Conservation (phyloP, 352 stramenopile species). For the Pythium dissimile region DNA sequence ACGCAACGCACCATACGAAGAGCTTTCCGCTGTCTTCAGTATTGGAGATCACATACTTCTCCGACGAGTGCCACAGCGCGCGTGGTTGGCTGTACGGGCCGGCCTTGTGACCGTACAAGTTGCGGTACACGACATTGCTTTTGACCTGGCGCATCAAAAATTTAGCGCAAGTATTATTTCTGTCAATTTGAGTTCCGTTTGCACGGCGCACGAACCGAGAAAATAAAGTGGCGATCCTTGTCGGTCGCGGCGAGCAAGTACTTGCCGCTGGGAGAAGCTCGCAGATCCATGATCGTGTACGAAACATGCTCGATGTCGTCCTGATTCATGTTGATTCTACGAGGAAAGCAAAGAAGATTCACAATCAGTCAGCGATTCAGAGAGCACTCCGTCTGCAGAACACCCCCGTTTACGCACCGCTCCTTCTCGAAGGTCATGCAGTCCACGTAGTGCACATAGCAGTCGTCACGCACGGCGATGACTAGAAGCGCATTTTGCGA, state of each 20-base stretch:
- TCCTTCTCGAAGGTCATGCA: conserved; percentile 78
- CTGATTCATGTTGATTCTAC: conserved; percentile 83
- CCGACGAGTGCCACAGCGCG: conserved; percentile 68
- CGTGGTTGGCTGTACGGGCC: conserved; percentile 78
- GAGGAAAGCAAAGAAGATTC: not conserved
- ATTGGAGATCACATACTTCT: conserved; percentile 85
- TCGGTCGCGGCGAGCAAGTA: conserved; percentile 81
- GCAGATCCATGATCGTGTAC: conserved; percentile 86
- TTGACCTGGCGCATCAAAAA: conserved; percentile 36
- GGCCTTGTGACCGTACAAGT: conserved; percentile 82
- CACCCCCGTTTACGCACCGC: conserved; percentile 28
- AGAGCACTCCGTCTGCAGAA: not conserved
- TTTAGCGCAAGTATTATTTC: not conserved
- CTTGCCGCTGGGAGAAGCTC: conserved; percentile 62
- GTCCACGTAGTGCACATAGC: conserved; percentile 83
- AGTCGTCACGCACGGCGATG: conserved; percentile 74
- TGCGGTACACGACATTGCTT: conserved; percentile 60
- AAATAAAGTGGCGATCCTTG: conserved; percentile 79
- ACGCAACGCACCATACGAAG: conserved; percentile 75
- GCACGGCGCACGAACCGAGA: conserved; percentile 33
- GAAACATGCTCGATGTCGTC: conserved; percentile 85
- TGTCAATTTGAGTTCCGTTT: not conserved
- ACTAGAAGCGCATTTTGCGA: conserved; percentile 41
- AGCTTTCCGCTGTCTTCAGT: conserved; percentile 62
- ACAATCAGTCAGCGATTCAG: not conserved